These are phyloP conservation scores for Artemisia tridentata DNA, from an alignment of 129 eudicot genomes.

Conservation along the genomic window DNA sequence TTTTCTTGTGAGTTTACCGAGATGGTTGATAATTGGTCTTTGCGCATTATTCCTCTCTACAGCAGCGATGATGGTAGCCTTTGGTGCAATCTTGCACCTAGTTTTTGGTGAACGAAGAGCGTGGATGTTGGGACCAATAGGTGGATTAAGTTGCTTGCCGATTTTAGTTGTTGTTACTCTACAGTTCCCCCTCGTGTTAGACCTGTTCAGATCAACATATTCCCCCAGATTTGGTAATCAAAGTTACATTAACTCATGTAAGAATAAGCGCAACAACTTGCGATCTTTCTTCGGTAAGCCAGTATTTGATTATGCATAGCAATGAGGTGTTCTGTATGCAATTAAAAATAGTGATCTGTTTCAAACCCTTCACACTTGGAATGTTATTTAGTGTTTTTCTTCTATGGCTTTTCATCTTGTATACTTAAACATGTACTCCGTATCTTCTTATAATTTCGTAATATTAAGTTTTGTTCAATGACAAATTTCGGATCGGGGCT, in stretches of 20 bases:
- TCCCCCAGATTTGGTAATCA: neutral
- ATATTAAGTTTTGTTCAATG: too few relatives aligned
- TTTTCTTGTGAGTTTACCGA: too few relatives aligned
- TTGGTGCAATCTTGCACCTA: neutral
- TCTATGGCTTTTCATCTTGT: too few relatives aligned
- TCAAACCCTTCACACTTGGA: too few relatives aligned
- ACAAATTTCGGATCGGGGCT: too few relatives aligned
- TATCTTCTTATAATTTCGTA: too few relatives aligned
- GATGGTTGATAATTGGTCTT: constrained; percentile 1
- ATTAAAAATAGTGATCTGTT: too few relatives aligned
- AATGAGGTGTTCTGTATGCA: too few relatives aligned
- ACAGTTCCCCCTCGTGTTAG: neutral
- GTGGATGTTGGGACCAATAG: neutral
- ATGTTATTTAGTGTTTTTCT: too few relatives aligned
- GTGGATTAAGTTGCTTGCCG: neutral
- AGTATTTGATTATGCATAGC: too few relatives aligned
- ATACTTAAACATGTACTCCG: too few relatives aligned
- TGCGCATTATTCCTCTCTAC: neutral
- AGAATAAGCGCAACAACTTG: neutral
- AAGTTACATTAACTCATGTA: neutral
- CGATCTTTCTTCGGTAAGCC: neutral
- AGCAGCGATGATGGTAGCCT: neutral
- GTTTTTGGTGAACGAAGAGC: neutral
- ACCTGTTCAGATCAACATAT: neutral
- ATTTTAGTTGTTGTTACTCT: neutral